These are phyloP conservation scores for Xylaria curta DNA, from an alignment of 495 filamentous ascomycete genomes.

Conservation along the genomic window DNA sequence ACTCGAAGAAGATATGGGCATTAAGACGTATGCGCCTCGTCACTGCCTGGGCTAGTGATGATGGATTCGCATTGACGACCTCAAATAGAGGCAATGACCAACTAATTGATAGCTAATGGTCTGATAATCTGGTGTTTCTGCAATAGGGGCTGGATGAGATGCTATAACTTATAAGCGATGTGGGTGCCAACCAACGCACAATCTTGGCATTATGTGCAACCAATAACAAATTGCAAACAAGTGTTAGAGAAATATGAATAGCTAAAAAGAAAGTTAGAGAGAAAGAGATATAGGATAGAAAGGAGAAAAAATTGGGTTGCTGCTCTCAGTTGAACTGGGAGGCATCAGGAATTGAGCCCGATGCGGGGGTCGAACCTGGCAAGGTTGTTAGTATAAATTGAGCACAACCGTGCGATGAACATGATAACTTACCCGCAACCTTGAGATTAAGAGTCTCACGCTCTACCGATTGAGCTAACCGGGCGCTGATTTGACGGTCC, in stretches of 20 bases:
- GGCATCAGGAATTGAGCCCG: slow-evolving; percentile 51
- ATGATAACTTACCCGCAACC: slow-evolving; percentile 58
- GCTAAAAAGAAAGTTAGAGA: not conserved
- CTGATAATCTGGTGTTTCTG: not conserved
- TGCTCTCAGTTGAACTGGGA: slow-evolving; percentile 23
- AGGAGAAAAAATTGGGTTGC: slow-evolving; percentile 17
- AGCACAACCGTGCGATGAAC: not conserved
- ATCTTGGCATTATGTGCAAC: not conserved
- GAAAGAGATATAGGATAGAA: slow-evolving; percentile 1
- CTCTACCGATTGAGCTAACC: slow-evolving; percentile 85
- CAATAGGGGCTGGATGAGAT: not conserved
- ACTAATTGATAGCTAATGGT: not conserved
- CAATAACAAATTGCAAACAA: not conserved
- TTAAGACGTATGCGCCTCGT: not conserved
- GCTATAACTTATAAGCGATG: not conserved
- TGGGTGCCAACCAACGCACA: not conserved
- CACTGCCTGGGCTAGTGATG: not conserved
- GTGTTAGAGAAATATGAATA: not conserved
- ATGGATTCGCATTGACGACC: not conserved
- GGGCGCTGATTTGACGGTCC: slow-evolving; percentile 31
- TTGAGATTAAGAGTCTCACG: slow-evolving; percentile 85
- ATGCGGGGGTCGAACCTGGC: slow-evolving; percentile 56
- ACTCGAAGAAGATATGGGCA: too few relatives aligned
- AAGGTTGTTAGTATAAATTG: not conserved
- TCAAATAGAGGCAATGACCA: not conserved